Percentiles rank a stretch among this genome's conserved stretches.
phyloP scores from a whole-genome alignment of 805 yeast genomes.

The Nadsonia fulvescens region DNA sequence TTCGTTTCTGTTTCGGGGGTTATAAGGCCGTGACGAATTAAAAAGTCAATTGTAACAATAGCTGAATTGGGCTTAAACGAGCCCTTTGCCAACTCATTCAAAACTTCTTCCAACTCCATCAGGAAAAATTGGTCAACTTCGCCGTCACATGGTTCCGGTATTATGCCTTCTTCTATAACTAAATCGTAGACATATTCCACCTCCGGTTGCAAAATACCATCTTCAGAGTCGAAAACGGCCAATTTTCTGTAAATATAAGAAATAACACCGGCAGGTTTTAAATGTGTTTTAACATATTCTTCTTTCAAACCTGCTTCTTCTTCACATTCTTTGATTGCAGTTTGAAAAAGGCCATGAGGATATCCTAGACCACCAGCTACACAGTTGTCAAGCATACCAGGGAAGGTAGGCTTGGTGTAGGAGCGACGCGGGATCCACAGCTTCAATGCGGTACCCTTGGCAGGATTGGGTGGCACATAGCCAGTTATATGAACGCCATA shows the following conservation, averaged over 20 bases:
- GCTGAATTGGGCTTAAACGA: slow-evolving; percentile 88
- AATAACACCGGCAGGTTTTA: slow-evolving; percentile 42
- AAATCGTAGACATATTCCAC: slow-evolving; percentile 69
- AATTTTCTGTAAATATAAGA: slow-evolving; percentile 30
- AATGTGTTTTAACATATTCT: slow-evolving; percentile 28
- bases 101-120: slow-evolving; percentile 41
- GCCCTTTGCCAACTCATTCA: slow-evolving; percentile 28
- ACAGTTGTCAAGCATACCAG: slow-evolving; percentile 80
- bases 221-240: slow-evolving; percentile 22
- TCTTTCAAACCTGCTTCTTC: slow-evolving; percentile 77
- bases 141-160: slow-evolving; percentile 47
- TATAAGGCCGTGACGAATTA: slow-evolving; percentile 67
- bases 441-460: slow-evolving; percentile 25
- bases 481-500: slow-evolving; percentile 86
- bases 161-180: slow-evolving; percentile 25
- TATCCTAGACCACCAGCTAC: slow-evolving; percentile 90
- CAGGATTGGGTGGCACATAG: slow-evolving; percentile 33
- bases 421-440: slow-evolving; percentile 79
- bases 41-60: slow-evolving; percentile 58
- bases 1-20: slow-evolving; percentile 49
- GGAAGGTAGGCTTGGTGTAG: slow-evolving; percentile 64
- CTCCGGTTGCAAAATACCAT: slow-evolving; percentile 71
- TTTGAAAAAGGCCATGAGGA: slow-evolving; percentile 58
- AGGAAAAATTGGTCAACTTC: slow-evolving; percentile 63
- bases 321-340: slow-evolving; percentile 65